Evolutionary conservation across 495 filamentous ascomycete genomes (phyloP), one percentile per base, ranked within the genome.

Genomic region (Neurospora sp.): DNA sequence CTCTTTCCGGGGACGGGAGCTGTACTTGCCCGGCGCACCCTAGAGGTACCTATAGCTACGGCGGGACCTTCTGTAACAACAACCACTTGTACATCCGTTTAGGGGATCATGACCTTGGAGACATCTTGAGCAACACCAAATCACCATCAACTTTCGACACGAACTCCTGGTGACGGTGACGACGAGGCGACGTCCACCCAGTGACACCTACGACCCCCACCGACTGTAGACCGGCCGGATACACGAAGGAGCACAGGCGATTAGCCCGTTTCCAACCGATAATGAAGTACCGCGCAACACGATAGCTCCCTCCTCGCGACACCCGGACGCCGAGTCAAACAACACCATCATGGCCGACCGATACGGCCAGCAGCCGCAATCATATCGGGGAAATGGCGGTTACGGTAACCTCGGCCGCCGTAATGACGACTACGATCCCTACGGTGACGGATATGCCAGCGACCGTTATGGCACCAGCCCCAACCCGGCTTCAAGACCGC

Each of bases 341-440:
- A 12, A 42, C 46, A 46, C 18, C 70, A 78, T 69, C 75, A 85
- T 85, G 84, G 79, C 84, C 74, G 81, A 81, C 77, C 77, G 84
- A 74, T 83, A 82, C 76, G 80, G 77, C 75, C 81, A 78, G 27
- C 54, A 66, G 27, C 27, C 54, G 54, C 54, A 66, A 69, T 76
- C 83, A 66, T 83, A 82, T 78, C 83, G 54, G 14, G 54, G 84
- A 70, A 83, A 81, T 66, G 80, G 78, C 70, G 74, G 73, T 72
- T 83, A 82, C 48, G 80, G 77, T 7, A 77, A 76, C 12, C 72
- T 80, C 11, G 73, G 75, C 42, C 77, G 75, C 6, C 78, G 72
- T 40, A 76, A 82, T 70, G 84, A 83, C 2, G 84, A 83, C 75
- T 84, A 85, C 73, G 83, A 87, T 71, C 81, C 81, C 16, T 86